These are phyloP conservation scores for Neophaeococcomyces aloes DNA, from an alignment of 2,329 filamentous ascomycete species.

Conservation along the genomic window DNA sequence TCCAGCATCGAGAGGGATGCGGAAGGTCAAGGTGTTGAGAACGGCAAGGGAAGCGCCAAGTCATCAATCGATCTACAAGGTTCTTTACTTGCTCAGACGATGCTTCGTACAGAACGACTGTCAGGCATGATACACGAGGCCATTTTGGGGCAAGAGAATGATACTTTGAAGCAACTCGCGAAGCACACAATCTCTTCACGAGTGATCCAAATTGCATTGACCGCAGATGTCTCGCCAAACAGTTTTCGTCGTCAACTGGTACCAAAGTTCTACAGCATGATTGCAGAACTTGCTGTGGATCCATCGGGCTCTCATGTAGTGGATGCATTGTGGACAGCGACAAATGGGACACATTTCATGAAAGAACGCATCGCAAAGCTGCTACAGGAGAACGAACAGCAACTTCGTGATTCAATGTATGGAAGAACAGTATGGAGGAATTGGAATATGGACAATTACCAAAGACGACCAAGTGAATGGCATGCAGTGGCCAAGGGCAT, in stretches of 20 bases:
- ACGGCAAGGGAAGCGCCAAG: constrained; percentile 24
- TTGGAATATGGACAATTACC: constrained; percentile 64
- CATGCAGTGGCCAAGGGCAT: constrained; percentile 48
- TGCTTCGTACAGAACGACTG: constrained; percentile 65
- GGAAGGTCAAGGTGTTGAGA: constrained; percentile 38
- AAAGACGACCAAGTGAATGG: constrained; percentile 54
- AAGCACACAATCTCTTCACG: constrained; percentile 50
- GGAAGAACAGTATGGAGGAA: constrained; percentile 63
- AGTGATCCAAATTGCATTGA: constrained; percentile 54
- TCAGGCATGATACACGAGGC: constrained; percentile 62
- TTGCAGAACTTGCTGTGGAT: constrained; percentile 51
- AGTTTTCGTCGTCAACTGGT: constrained; percentile 52
- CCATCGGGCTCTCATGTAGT: constrained; percentile 56
- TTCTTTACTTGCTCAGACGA: constrained; percentile 66
- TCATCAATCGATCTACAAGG: constrained; percentile 53
- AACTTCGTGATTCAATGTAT: constrained; percentile 52
- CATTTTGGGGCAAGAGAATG: constrained; percentile 49
- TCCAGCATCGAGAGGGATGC: constrained; percentile 37
- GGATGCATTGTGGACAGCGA: constrained; percentile 55
- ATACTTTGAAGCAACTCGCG: constrained; percentile 54
- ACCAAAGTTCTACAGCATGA: constrained; percentile 50
- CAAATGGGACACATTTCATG: constrained; percentile 54
- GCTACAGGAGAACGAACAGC: constrained; percentile 48
- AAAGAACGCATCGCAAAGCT: constrained; percentile 58
- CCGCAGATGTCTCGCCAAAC: constrained; percentile 33